Evolutionary conservation across 768 basidiomycete genomes (phyloP).

Genomic region (Plicaturopsis crispa): DNA sequence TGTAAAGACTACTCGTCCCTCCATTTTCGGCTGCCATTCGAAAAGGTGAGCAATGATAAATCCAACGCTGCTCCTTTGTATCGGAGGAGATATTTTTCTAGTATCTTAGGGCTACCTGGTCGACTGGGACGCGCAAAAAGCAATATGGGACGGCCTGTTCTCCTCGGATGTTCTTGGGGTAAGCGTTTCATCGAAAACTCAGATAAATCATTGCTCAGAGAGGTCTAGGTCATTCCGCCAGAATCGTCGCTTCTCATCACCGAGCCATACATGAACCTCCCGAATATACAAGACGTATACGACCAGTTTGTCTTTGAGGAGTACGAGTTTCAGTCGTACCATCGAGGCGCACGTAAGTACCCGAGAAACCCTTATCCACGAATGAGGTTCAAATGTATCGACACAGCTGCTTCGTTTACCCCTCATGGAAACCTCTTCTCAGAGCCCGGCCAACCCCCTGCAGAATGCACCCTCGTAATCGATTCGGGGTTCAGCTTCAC

Average conservation of each 20-base stretch:
- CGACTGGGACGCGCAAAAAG: constrained; percentile 95
- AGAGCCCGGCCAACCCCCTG: constrained; percentile 34
- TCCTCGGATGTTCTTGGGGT: constrained; percentile 65
- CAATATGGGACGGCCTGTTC: constrained; percentile 89
- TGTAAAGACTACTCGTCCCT: constrained; percentile 80
- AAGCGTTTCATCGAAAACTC: constrained; percentile 14
- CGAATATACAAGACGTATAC: constrained; percentile 86
- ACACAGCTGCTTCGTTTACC: constrained; percentile 69
- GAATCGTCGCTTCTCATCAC: constrained; percentile 78
- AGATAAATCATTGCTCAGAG: constrained; percentile 6
- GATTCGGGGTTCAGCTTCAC: constrained; percentile 95
- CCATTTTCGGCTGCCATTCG: constrained; percentile 79
- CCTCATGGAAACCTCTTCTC: constrained; percentile 70
- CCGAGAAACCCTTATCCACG: constrained; percentile 1
- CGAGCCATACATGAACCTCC: constrained; percentile 91
- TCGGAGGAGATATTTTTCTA: constrained; percentile 14
- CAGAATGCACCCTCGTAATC: constrained; percentile 77
- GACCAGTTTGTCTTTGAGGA: constrained; percentile 97
- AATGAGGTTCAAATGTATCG: constrained; percentile 10
- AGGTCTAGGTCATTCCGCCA: constrained; percentile 60
- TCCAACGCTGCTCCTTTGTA: constrained; percentile 4
- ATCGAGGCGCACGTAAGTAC: constrained; percentile 71
- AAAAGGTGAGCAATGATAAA: constrained; percentile 50
- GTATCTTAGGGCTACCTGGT: constrained; percentile 73
- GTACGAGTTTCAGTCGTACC: constrained; percentile 84